Percentiles rank a stretch among this genome's conserved stretches.
Evolutionary conservation across 2,329 filamentous ascomycete genomes (phyloP).

Genomic region (Cercospora sesami): DNA sequence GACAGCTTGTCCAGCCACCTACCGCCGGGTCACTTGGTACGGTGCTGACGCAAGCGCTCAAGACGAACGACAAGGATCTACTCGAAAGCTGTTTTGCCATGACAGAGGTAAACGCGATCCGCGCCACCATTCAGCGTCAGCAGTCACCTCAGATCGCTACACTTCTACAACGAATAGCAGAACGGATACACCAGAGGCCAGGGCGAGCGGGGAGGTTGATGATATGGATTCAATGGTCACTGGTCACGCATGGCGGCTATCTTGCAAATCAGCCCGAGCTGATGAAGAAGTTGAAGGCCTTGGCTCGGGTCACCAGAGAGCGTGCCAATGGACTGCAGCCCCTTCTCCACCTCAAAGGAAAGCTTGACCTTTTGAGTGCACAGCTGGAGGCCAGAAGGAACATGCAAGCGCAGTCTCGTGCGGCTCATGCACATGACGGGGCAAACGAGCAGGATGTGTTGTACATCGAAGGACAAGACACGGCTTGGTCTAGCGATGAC

Average conservation of each 20-base stretch:
- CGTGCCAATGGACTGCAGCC: constrained; percentile 78
- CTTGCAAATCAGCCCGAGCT: constrained; percentile 83
- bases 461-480: constrained; percentile 81
- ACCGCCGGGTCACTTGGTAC: constrained; percentile 78
- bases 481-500: constrained; percentile 56
- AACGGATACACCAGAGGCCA: constrained; percentile 80
- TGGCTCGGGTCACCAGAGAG: constrained; percentile 86
- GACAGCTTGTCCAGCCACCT: constrained; percentile 11
- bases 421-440: constrained; percentile 56
- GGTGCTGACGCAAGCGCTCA: constrained; percentile 88
- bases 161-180: constrained; percentile 80
- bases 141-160: constrained; percentile 78
- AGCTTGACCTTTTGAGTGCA: constrained; percentile 88
- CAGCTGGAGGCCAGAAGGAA: constrained; percentile 79
- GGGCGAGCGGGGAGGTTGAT: constrained; percentile 88
- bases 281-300: constrained; percentile 70
- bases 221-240: constrained; percentile 93
- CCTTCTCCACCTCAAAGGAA: constrained; percentile 85
- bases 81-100: constrained; percentile 90
- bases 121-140: constrained; percentile 84
- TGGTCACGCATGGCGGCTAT: constrained; percentile 88
- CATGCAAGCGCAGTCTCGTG: constrained; percentile 55
- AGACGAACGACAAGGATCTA: constrained; percentile 84
- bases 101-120: constrained; percentile 72
- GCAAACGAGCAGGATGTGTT: constrained; percentile 73